Conservation (phyloP, 2,329 filamentous ascomycete genomes). For the Bipolaris zeicola region DNA sequence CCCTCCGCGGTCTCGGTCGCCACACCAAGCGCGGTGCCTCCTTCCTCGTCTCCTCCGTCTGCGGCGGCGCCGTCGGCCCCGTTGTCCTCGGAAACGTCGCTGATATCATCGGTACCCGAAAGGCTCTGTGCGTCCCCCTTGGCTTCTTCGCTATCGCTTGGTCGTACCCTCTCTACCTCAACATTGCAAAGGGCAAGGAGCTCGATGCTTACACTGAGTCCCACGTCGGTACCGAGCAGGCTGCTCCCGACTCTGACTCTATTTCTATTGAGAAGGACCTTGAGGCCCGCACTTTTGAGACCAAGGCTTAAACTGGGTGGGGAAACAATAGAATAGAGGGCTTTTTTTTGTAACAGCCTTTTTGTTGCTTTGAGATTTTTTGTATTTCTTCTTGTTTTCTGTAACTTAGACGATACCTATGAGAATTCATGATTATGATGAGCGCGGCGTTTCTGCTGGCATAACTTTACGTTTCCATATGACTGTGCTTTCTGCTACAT, state of each 20-base stretch:
- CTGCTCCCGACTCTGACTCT: conserved; percentile 33
- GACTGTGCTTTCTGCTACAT: too few species aligned
- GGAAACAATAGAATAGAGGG: not conserved
- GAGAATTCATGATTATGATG: not conserved
- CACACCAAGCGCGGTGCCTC: conserved; percentile 50
- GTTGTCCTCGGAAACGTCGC: conserved; percentile 46
- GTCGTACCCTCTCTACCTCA: conserved; percentile 47
- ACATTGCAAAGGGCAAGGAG: conserved; percentile 42
- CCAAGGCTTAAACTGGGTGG: conserved; percentile 4
- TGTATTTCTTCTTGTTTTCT: not conserved
- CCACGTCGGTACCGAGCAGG: conserved; percentile 36
- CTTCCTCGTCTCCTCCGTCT: conserved; percentile 46
- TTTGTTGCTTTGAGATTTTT: not conserved
- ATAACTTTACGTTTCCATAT: too few species aligned
- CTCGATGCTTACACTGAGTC: conserved; percentile 45
- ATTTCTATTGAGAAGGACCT: conserved; percentile 33
- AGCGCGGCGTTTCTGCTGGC: not conserved
- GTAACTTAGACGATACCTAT: not conserved
- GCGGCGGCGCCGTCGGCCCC: conserved; percentile 45
- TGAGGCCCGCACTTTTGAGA: conserved; percentile 29
- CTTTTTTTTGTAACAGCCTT: not conserved
- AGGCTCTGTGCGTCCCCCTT: conserved; percentile 46
- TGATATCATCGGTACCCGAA: conserved; percentile 38
- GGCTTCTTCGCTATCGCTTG: conserved; percentile 45
- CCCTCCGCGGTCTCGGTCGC: conserved; percentile 46